Percentiles rank a stretch among this genome's conserved stretches.
phyloP scores from a whole-genome alignment of 257 asterid genomes.

The Leptodermis oblonga region DNA sequence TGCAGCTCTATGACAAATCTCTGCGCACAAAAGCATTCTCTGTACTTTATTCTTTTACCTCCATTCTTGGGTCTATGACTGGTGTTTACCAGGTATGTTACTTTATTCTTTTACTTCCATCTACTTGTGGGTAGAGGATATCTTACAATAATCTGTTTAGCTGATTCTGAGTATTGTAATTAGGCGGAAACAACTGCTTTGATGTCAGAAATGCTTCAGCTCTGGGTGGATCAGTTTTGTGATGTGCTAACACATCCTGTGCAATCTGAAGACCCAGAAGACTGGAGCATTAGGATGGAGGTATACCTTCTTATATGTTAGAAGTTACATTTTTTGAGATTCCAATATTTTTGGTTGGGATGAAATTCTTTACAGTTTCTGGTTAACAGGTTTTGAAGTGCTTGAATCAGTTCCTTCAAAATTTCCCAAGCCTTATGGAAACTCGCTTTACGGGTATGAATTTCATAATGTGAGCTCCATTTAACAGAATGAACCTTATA shows the following conservation, averaged over 20 bases:
- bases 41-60: slow-evolving; percentile 68
- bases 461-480: neutral
- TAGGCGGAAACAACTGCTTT: slow-evolving; percentile 71
- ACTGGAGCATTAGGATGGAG: slow-evolving; percentile 98
- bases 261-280: slow-evolving; percentile 94
- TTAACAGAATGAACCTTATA: neutral
- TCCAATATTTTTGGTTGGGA: neutral
- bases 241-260: slow-evolving; percentile 59
- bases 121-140: slow-evolving; percentile 7
- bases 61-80: slow-evolving; percentile 81
- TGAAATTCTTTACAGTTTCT: neutral
- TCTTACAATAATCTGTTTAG: too few species aligned
- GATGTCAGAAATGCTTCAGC: slow-evolving; percentile 80
- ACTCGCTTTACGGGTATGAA: slow-evolving; percentile 54
- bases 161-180: slow-evolving; percentile 28
- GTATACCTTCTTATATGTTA: slow-evolving; percentile 31
- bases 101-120: slow-evolving; percentile 11
- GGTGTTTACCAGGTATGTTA: slow-evolving; percentile 80
- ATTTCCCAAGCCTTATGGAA: slow-evolving; percentile 67
- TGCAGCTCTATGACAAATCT: slow-evolving; percentile 74
- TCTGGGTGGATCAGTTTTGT: slow-evolving; percentile 84
- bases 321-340: neutral
- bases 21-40: slow-evolving; percentile 76
- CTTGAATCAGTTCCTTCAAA: slow-evolving; percentile 81
- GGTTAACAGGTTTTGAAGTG: slow-evolving; percentile 76